phyloP scores from a whole-genome alignment of 495 filamentous ascomycete genomes.

The Sordaria brevicollis region DNA sequence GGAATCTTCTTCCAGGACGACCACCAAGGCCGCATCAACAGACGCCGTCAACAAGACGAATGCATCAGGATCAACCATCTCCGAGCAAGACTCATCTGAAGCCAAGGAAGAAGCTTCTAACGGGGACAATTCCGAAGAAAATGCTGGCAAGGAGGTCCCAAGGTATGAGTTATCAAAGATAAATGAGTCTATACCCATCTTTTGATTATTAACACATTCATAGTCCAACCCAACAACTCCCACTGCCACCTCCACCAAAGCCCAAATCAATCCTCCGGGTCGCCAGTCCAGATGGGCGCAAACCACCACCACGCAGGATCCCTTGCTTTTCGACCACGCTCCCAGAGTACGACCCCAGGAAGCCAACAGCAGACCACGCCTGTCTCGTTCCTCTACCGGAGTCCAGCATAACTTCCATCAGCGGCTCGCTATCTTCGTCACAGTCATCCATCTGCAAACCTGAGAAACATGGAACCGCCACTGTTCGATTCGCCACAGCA shows the following conservation, averaged over 20 bases:
- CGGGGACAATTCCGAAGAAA: not conserved
- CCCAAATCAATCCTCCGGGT: conserved; percentile 24
- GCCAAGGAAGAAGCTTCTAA: conserved; percentile 1
- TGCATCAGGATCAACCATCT: not conserved
- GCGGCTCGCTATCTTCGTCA: not conserved
- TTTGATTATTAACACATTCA: not conserved
- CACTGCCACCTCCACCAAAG: not conserved
- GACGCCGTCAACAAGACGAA: conserved; percentile 17
- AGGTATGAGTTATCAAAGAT: no score
- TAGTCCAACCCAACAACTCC: conserved; percentile 6
- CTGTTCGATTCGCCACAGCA: conserved; percentile 24
- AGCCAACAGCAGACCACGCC: conserved; percentile 2
- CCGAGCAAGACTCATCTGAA: not conserved
- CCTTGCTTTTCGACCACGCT: conserved; percentile 7
- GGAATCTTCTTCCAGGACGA: conserved; percentile 10
- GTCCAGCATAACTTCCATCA: not conserved
- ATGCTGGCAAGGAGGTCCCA: conserved; percentile 1
- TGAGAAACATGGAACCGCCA: conserved; percentile 4
- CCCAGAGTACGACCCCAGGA: conserved; percentile 3
- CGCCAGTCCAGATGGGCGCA: conserved; percentile 15
- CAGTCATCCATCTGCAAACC: not conserved
- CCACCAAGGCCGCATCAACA: conserved; percentile 10
- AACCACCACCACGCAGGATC: conserved; percentile 9
- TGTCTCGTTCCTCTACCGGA: not conserved
- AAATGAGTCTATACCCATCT: no score